These are phyloP conservation scores for Picea glauca DNA, from an alignment of 75 land plant genomes.

Conservation along the genomic window DNA sequence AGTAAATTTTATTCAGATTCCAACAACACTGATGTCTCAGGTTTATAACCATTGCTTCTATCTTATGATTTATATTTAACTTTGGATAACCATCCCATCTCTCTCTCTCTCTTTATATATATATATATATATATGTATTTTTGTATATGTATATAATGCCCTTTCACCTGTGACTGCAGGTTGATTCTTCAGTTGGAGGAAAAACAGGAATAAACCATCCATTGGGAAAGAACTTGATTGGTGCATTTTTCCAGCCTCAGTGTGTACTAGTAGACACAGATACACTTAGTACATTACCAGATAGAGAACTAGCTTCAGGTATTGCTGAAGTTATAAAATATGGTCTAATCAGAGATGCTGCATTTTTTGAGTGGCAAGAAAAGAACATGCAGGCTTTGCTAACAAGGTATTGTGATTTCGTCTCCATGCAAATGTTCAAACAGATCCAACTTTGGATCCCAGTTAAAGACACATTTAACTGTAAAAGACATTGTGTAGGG, in stretches of 20 bases:
- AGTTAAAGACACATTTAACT: background rate
- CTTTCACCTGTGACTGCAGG: slow-evolving; percentile 40
- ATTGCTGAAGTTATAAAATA: slow-evolving; percentile 89
- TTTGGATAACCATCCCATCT: background rate
- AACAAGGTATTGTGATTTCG: slow-evolving; percentile 48
- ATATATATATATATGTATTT: no score
- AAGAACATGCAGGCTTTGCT: slow-evolving; percentile 73
- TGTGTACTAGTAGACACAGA: slow-evolving; percentile 93
- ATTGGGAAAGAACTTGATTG: slow-evolving; percentile 89
- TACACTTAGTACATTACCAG: slow-evolving; percentile 83
- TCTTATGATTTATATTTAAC: slow-evolving; percentile 2
- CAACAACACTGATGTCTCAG: slow-evolving; percentile 98
- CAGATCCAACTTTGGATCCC: background rate
- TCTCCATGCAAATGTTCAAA: background rate
- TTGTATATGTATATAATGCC: background rate
- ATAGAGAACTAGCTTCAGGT: slow-evolving; percentile 92
- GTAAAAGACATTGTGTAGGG: slow-evolving; percentile 41
- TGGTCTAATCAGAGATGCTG: slow-evolving; percentile 94
- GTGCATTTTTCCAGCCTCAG: slow-evolving; percentile 98
- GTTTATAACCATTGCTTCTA: slow-evolving; percentile 13
- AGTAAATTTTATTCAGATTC: slow-evolving; percentile 96
- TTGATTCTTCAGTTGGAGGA: slow-evolving; percentile 98
- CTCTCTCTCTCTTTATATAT: background rate
- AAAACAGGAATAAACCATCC: slow-evolving; percentile 96
- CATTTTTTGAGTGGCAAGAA: slow-evolving; percentile 97